Base-by-base conservation (phyloP, 441 rosid genomes). In the Dalechampia spathulata region DNA sequence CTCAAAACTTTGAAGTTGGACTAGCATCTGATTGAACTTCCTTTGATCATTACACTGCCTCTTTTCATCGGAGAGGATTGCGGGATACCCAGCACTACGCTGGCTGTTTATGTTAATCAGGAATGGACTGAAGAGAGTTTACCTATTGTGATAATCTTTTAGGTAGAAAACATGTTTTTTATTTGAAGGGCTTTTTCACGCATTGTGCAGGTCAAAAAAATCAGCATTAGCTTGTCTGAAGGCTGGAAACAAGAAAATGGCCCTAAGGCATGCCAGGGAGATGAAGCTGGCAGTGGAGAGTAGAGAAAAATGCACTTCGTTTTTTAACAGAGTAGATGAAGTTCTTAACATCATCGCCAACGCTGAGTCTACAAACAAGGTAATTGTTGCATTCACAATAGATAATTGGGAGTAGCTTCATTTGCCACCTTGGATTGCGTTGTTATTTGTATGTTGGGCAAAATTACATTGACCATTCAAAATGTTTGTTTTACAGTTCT, bases 241-340 rank as follows among this genome's bases (percentile, higher is more conserved):
- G 53, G 75, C 83, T 70, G 95, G 96, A 70, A 73, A 80, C 72
- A 83, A 81, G 83, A 83, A 70, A 68, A 66, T 75, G 47, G 92
- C 96, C 25, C 64, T 85, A 70, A 80, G 88, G 65, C 76, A 85
- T 68, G 92, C 79, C 55, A 78, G 72, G 75, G 85, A 80, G 67
- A 40, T 85, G 64, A 90, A 83, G 76, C 30, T 82, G 74, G 72
- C 74, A 11, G 67, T 75, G 23, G 81, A 72, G 69, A 83, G 74
- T 68, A 82, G 92, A 78, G 88, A 83, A 64, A 87, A 80, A 68
- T 83, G 83, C 46, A 37, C 68, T 1, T 75, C 86, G 1, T 83
- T 85, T 67, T 65, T 90, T 70, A 82, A 76, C 78, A 78, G 88
- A 71, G 92, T 87, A 65, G 91, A 87, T 69, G 91, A 85, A 72